Conservation (phyloP, 495 filamentous ascomycete genomes). For the Hypoxylon fuscum region DNA sequence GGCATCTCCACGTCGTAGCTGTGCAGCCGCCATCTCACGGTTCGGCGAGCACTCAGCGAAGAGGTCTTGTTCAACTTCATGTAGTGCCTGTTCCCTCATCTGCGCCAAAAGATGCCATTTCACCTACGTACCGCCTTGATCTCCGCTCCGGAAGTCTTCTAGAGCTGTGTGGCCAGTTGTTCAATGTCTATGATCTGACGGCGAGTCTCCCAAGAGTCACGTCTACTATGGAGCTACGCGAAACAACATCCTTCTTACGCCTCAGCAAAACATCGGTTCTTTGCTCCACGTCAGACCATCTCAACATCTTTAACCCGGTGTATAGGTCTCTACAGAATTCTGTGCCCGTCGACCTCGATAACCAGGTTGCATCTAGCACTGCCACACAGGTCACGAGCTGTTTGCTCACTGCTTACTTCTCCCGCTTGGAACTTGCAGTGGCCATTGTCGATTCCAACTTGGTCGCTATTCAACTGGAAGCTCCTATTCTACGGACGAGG, state of each 20-base stretch:
- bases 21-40: slow-evolving; percentile 43
- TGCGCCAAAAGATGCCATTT: not conserved
- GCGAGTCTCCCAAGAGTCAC: slow-evolving; percentile 57
- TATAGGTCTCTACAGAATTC: slow-evolving; percentile 71
- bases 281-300: slow-evolving; percentile 49
- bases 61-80: slow-evolving; percentile 43
- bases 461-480: slow-evolving; percentile 70
- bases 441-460: slow-evolving; percentile 65
- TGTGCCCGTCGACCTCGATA: slow-evolving; percentile 50
- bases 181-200: slow-evolving; percentile 62
- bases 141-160: slow-evolving; percentile 64
- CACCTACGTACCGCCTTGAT: slow-evolving; percentile 60
- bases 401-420: slow-evolving; percentile 67
- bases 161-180: slow-evolving; percentile 52
- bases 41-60: slow-evolving; percentile 23
- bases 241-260: slow-evolving; percentile 60
- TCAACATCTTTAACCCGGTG: slow-evolving; percentile 70
- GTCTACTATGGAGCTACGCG: slow-evolving; percentile 48
- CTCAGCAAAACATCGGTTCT: slow-evolving; percentile 61
- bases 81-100: slow-evolving; percentile 32
- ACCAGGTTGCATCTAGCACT: slow-evolving; percentile 21
- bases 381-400: slow-evolving; percentile 39
- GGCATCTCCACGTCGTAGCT: slow-evolving; percentile 59
- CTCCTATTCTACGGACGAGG: slow-evolving; percentile 62
- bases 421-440: slow-evolving; percentile 68